These are phyloP conservation scores for Brassica hybrid DNA, from an alignment of 441 rosid genomes.

Conservation along the genomic window DNA sequence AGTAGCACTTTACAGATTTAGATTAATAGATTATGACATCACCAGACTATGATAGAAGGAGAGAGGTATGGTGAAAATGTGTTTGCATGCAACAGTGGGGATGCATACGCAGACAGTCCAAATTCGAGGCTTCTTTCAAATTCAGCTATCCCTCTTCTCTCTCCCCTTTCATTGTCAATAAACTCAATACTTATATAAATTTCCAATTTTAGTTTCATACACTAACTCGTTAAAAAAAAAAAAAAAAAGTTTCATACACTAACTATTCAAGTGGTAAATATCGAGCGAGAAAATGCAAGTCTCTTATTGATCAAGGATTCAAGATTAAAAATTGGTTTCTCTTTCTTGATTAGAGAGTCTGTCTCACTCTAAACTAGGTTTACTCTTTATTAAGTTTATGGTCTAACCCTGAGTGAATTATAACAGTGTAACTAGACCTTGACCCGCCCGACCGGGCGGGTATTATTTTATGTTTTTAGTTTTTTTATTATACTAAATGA, in stretches of 20 bases:
- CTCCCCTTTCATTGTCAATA: slow-evolving; percentile 21
- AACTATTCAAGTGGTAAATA: background rate
- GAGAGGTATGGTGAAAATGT: slow-evolving; percentile 43
- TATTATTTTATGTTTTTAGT: no score
- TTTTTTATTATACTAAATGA: no score
- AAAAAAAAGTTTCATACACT: background rate
- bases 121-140: slow-evolving; percentile 40
- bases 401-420: background rate
- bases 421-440: background rate
- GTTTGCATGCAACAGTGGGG: slow-evolving; percentile 40
- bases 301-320: no score
- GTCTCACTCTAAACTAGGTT: background rate
- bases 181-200: slow-evolving; percentile 12
- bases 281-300: background rate
- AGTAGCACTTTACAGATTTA: slow-evolving; percentile 2
- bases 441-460: no score
- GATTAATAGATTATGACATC: slow-evolving; percentile 31
- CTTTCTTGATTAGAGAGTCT: background rate
- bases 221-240: background rate
- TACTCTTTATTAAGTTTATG: background rate
- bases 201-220: background rate
- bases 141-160: slow-evolving; percentile 24
- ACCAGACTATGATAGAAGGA: slow-evolving; percentile 62
- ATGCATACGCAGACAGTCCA: slow-evolving; percentile 28
- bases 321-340: background rate